Base-by-base conservation (phyloP, 2,329 filamentous ascomycete genomes). In the Ceratocystis cacaofunesta region DNA sequence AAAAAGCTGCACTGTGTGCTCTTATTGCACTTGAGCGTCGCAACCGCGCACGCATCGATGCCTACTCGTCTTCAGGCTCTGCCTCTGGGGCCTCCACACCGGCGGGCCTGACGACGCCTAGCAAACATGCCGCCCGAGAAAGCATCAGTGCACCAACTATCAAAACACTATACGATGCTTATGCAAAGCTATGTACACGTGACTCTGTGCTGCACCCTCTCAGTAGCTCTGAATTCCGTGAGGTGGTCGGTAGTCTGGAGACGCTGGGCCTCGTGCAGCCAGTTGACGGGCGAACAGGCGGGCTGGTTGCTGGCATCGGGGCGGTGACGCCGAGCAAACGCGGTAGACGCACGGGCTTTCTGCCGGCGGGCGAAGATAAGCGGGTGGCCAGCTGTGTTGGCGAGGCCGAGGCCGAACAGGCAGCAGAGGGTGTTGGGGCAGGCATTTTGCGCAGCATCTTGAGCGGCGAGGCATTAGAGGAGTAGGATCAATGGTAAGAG, bases 1-100 rank as follows among this genome's bases (percentile, higher is more conserved):
- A 99, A 75, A 97, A 96, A 74, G 94, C 92, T 3, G 91, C 92
- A 0, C 80, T 99, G 8, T 99, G 94, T 76, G 85, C 92, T 0
- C 80, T 99, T 15, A 82, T 92, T 48, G 90, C 90, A 1, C 84
- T 94, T n/a, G 92, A 96, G 74, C 89, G 88, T 70, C 85, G 85
- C 68, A 87, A 83, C 69, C 80, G 84, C 61, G 77, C 77, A 10
- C 48, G 48, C 22, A 15, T 25, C 22, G 48, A 52, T n/a, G 55
- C 55, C 28, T 8, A 17, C 25, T 30, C 52, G 5, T 17, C 52
- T 12, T 25, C 50, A 15, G 8, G 19, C 25, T 55, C 25, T 15
- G 19, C 52, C 1, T 32, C 50, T 44, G 65, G 52, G 8, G 12
- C 57, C 5, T 64, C 76, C 66, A 82, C 76, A 46, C 70, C 75